A percentile compares a stretch with the other conserved stretches of the same genome.
Conservation (phyloP, 75 land plant genomes). For the Pseudotsuga menziesii region DNA sequence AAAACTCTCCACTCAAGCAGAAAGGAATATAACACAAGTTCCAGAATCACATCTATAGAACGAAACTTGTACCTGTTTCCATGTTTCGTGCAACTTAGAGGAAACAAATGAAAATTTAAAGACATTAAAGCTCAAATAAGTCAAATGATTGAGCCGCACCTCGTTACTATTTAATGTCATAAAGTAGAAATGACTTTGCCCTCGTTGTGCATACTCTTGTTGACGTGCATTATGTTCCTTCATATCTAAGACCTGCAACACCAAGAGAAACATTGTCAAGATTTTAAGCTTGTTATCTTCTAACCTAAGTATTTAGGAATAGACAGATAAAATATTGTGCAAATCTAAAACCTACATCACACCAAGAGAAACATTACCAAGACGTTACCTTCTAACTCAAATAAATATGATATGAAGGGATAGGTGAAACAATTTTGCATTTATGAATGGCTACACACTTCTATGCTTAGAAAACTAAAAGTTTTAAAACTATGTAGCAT, state of each 20-base stretch:
- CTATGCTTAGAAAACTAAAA: background rate
- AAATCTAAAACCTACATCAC: constrained; percentile 24
- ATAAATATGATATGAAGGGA: background rate
- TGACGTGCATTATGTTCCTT: constrained; percentile 31
- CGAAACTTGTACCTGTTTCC: too few relatives aligned
- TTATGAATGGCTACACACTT: background rate
- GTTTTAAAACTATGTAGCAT: too few relatives aligned
- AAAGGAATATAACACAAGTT: too few relatives aligned
- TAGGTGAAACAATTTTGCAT: background rate
- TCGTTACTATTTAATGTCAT: constrained; percentile 38
- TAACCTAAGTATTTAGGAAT: background rate
- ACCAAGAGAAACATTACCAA: background rate
- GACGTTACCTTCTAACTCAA: background rate
- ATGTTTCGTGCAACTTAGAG: background rate
- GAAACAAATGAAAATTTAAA: background rate
- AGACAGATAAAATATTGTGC: background rate
- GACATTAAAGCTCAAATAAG: background rate
- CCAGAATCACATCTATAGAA: too few relatives aligned
- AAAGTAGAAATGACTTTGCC: constrained; percentile 49
- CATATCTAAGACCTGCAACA: constrained; percentile 32
- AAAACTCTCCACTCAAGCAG: too few relatives aligned
- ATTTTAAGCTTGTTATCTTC: background rate
- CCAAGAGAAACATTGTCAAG: background rate
- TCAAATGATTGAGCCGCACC: constrained; percentile 15
- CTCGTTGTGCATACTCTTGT: constrained; percentile 33